These are phyloP conservation scores for Didymella pinodella DNA, from an alignment of 2,329 filamentous ascomycete genomes.

Conservation along the genomic window DNA sequence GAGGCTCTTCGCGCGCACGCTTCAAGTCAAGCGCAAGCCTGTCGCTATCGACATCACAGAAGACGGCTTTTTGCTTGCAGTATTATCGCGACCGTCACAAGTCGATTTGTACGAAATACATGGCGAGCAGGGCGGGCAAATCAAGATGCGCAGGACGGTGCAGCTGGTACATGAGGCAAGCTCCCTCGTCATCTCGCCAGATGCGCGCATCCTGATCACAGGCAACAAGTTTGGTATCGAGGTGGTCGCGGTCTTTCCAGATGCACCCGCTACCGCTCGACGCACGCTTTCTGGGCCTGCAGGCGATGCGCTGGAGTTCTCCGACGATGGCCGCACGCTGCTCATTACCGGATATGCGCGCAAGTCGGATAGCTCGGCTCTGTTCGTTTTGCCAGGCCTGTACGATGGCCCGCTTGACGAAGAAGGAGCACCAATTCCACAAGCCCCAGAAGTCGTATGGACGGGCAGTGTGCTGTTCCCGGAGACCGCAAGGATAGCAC, in stretches of 20 bases:
- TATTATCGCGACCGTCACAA: slow-evolving; percentile 82
- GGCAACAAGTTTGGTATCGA: slow-evolving; percentile 91
- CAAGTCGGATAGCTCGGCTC: slow-evolving; percentile 46
- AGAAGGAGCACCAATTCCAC: slow-evolving; percentile 50
- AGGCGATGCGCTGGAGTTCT: slow-evolving; percentile 50
- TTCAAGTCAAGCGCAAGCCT: slow-evolving; percentile 50
- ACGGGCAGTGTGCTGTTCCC: slow-evolving; percentile 53
- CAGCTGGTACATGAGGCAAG: slow-evolving; percentile 80
- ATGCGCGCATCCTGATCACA: slow-evolving; percentile 80
- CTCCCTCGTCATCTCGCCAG: slow-evolving; percentile 81
- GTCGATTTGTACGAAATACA: slow-evolving; percentile 83
- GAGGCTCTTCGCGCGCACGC: slow-evolving; percentile 46
- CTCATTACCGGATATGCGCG: slow-evolving; percentile 51
- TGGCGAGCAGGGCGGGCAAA: slow-evolving; percentile 54
- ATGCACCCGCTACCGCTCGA: slow-evolving; percentile 54
- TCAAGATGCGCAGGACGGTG: slow-evolving; percentile 75
- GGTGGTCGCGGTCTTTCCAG: slow-evolving; percentile 75
- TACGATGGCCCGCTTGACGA: slow-evolving; percentile 52
- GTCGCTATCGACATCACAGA: slow-evolving; percentile 78
- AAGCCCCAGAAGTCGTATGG: slow-evolving; percentile 49
- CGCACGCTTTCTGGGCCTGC: slow-evolving; percentile 49
- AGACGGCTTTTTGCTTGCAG: slow-evolving; percentile 76
- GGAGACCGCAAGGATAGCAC: slow-evolving; percentile 48
- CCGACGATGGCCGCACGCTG: slow-evolving; percentile 51
- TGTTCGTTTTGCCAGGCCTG: slow-evolving; percentile 50